phyloP scores from a whole-genome alignment of 352 stramenopile genomes.

The Globisporangium spinosum region DNA sequence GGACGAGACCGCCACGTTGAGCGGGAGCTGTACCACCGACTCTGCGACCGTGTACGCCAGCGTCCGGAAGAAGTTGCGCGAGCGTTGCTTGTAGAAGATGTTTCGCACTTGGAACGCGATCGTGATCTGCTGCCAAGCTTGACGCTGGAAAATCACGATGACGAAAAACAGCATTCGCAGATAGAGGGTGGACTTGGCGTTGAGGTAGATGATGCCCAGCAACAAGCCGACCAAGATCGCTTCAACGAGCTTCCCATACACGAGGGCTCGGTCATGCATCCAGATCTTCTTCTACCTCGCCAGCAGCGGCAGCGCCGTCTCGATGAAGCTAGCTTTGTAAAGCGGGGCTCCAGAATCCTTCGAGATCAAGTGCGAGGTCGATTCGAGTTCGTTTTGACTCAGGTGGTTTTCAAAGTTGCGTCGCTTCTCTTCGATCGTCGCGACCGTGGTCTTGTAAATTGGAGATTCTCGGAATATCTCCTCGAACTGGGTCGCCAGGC shows the following conservation, averaged over 20 bases:
- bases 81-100: constrained; percentile 86
- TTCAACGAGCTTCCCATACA: constrained; percentile 63
- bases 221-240: constrained; percentile 70
- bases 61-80: constrained; percentile 88
- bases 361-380: too few relatives aligned
- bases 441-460: too few relatives aligned
- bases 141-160: constrained; percentile 63
- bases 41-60: constrained; percentile 72
- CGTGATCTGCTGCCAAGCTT: constrained; percentile 67
- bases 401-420: too few relatives aligned
- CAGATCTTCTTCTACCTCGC: constrained; percentile 66
- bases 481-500: too few relatives aligned
- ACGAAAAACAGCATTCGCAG: constrained; percentile 70
- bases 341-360: too few relatives aligned
- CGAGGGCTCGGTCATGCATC: constrained; percentile 51
- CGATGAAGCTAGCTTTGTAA: constrained; percentile 22
- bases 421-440: too few relatives aligned
- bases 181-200: constrained; percentile 52
- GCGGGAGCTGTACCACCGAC: constrained; percentile 9
- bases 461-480: too few relatives aligned
- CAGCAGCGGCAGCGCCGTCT: constrained; percentile 46
- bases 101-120: constrained; percentile 66
- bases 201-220: constrained; percentile 71
- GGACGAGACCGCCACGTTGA: constrained; percentile 13
- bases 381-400: too few relatives aligned